Evolutionary conservation across 176 grass and related monocot species (phyloP).

Genomic region (Eragrostis nindensis): DNA sequence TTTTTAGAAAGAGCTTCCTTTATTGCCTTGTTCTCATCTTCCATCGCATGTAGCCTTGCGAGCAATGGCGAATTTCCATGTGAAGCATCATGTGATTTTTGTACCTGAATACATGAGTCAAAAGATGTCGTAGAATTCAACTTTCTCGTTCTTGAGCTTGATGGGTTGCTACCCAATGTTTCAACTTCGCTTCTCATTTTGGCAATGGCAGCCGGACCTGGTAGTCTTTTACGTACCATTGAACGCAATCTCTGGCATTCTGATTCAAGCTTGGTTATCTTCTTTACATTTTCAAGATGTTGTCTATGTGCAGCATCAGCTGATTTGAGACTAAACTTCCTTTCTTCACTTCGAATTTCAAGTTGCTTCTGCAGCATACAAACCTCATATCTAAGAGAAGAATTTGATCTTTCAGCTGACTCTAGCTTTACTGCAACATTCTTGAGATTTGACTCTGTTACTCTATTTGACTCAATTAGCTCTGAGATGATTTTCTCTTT

Average conservation of each 20-base stretch:
- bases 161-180: constrained; percentile 35
- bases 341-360: constrained; percentile 92
- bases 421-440: constrained; percentile 55
- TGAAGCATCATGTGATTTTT: constrained; percentile 41
- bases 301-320: constrained; percentile 84
- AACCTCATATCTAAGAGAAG: constrained; percentile 89
- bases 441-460: constrained; percentile 58
- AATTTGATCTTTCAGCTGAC: constrained; percentile 65
- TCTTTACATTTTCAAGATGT: constrained; percentile 81
- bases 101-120: constrained; percentile 19
- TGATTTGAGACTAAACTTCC: constrained; percentile 85
- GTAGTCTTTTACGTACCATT: constrained; percentile 87
- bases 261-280: constrained; percentile 85
- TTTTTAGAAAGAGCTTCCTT: constrained; percentile 85
- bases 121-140: constrained; percentile 38
- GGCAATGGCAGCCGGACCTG: constrained; percentile 84
- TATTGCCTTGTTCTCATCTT: constrained; percentile 86
- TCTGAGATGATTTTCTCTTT: constrained; percentile 72
- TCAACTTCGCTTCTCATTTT: constrained; percentile 99
- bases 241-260: constrained; percentile 89
- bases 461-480: constrained; percentile 60
- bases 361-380: constrained; percentile 96
- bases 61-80: constrained; percentile 59
- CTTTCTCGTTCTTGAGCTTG: constrained; percentile 42
- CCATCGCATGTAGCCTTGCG: constrained; percentile 60